A percentile compares a stretch with the other conserved stretches of the same genome.
phyloP scores from a whole-genome alignment of 306 rosid genomes.

The Clitoria ternatea region DNA sequence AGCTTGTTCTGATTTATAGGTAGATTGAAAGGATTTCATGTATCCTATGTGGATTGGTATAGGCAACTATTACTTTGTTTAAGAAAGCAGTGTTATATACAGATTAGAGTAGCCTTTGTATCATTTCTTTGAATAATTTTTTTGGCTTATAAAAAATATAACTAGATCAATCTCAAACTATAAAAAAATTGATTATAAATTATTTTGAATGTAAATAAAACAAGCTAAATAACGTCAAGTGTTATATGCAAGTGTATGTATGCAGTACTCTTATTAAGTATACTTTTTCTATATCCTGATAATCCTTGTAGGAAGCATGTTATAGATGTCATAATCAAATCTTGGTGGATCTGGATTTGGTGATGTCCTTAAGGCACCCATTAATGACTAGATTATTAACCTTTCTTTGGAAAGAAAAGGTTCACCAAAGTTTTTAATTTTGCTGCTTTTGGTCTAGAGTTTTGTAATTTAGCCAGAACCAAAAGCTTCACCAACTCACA shows the following conservation, averaged over 20 bases:
- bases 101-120: too few relatives aligned
- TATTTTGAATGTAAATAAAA: not conserved
- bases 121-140: not conserved
- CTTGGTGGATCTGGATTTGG: constrained; percentile 18
- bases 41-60: too few relatives aligned
- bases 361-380: not conserved
- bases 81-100: too few relatives aligned
- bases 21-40: too few relatives aligned
- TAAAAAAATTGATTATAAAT: not conserved
- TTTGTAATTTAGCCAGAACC: not conserved
- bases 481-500: not conserved
- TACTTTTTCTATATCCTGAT: not conserved
- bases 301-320: not conserved
- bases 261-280: not conserved
- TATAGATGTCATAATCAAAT: not conserved
- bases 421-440: not conserved
- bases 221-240: not conserved
- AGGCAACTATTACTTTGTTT: too few relatives aligned
- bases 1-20: too few relatives aligned
- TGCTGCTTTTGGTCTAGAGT: not conserved
- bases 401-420: not conserved
- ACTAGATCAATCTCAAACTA: not conserved
- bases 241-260: not conserved
- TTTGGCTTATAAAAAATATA: too few relatives aligned
- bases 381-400: not conserved